Percentiles rank a stretch among this genome's conserved stretches.
phyloP scores from a whole-genome alignment of 2,329 filamentous ascomycete species.

The Nemania diffusa region DNA sequence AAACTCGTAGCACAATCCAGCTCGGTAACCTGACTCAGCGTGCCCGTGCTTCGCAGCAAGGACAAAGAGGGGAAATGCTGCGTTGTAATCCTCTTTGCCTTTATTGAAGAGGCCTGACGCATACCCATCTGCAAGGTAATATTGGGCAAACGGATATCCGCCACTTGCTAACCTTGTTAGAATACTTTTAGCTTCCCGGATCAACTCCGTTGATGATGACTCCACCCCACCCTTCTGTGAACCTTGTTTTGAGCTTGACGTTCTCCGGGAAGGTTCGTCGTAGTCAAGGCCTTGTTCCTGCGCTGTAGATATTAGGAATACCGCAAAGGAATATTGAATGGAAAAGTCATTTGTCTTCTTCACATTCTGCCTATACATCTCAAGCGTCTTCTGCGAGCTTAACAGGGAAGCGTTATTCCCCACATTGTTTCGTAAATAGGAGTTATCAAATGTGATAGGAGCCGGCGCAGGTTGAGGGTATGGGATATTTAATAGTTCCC shows the following conservation, averaged over 20 bases:
- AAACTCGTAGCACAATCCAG: conserved; percentile 96
- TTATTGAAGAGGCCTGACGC: conserved; percentile 96
- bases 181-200: conserved; percentile 89
- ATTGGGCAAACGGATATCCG: conserved; percentile 96
- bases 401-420: conserved; percentile 92
- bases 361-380: conserved; percentile 97
- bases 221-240: conserved; percentile 48
- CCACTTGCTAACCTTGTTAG: conserved; percentile 85
- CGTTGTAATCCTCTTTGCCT: conserved; percentile 89
- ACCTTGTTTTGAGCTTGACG: conserved; percentile 57
- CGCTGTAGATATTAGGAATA: conserved; percentile 91
- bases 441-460: conserved; percentile 80
- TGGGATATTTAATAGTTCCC: conserved; percentile 72
- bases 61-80: conserved; percentile 91
- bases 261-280: conserved; percentile 58
- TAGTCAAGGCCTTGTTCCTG: conserved; percentile 75
- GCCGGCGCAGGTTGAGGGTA: conserved; percentile 81
- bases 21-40: conserved; percentile 93
- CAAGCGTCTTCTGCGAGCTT: conserved; percentile 90
- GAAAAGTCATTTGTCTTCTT: conserved; percentile 94
- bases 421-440: conserved; percentile 78
- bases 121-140: conserved; percentile 95
- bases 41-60: conserved; percentile 97
- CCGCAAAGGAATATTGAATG: conserved; percentile 95
- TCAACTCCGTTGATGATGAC: conserved; percentile 72